Base-by-base conservation (phyloP, 2,329 filamentous ascomycete genomes). In the Ophiostoma perfectum region DNA sequence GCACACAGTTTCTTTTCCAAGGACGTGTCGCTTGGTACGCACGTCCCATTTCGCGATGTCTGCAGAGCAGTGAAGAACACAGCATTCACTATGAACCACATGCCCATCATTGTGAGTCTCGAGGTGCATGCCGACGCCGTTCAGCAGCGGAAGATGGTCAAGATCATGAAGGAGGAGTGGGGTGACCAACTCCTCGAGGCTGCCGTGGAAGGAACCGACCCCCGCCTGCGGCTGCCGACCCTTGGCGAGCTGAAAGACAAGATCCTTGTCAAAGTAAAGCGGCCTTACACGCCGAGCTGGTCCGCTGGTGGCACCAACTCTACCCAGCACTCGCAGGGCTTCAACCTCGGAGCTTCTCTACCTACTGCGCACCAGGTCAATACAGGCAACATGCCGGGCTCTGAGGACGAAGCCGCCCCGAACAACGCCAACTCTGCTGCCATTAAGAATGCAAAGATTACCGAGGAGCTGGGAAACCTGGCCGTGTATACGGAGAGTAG, bases 131-230 rank as follows among this genome's bases (percentile, higher is more conserved):
- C 92, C 14, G 86, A 89, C 70, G 80, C 84, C 1, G 87, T 91
- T 67, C 94, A 98, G 77, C 95, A 99, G 77, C 88, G 92, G 72
- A 84, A 90, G 66, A 97, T 98, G 91, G 93, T 97, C 11, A 86
- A 91, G 68, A 96, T 98, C 71, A 97, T 99, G 90, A 88, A 88
- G 72, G 88, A 97, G 73, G 90, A 91, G 72, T 99, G 93, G 93
- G 85, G 84, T 55, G 88, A 86, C 0, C 80, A 90, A 74, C 82
- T 98, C 5, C 82, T 97, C 11, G 88, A 92, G 36, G 74, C 79
- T 67, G 80, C 80, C 49, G 83, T 79, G 27, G 81, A 84, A 6
- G 78, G 81, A 73, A 80, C 81, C 72, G 76, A 86, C 75, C 81
- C 87, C 0, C 79, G 77, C 14, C 81, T 84, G 68, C 80, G 81